phyloP scores from a whole-genome alignment of 176 grass and related monocot genomes.

The Musa acuminata region DNA sequence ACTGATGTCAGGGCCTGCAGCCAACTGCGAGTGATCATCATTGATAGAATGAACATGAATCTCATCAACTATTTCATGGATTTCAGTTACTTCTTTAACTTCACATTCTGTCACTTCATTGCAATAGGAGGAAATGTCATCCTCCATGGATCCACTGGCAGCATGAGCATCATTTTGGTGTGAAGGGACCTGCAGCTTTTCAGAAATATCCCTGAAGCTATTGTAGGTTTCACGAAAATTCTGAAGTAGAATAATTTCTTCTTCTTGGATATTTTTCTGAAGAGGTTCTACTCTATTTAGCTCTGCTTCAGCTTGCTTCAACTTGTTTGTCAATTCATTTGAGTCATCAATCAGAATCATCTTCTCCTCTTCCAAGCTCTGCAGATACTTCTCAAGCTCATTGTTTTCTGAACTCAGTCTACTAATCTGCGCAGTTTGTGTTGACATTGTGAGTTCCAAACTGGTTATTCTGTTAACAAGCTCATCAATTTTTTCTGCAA shows the following conservation, averaged over 20 bases:
- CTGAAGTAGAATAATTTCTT: neutral
- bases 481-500: constrained; percentile 10
- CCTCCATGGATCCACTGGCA: neutral
- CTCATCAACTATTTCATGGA: neutral
- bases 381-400: constrained; percentile 10
- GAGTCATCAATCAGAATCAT: neutral
- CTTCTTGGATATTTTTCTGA: constrained; percentile 1
- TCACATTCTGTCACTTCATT: neutral
- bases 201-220: neutral
- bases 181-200: neutral
- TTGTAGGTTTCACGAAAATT: neutral
- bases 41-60: constrained; percentile 1
- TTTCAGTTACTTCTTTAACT: constrained; percentile 3
- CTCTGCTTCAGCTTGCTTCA: constrained; percentile 3
- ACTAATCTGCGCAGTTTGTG: neutral
- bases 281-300: neutral
- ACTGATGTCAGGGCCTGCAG: neutral
- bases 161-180: neutral
- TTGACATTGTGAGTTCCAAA: constrained; percentile 3
- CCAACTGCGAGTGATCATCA: neutral
- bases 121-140: neutral
- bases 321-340: neutral
- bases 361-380: constrained; percentile 4
- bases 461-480: neutral
- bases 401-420: neutral